Percentiles rank a stretch among this genome's conserved stretches.
phyloP scores from a whole-genome alignment of 208 protist genomes.

The Leishmania tarentolae region DNA sequence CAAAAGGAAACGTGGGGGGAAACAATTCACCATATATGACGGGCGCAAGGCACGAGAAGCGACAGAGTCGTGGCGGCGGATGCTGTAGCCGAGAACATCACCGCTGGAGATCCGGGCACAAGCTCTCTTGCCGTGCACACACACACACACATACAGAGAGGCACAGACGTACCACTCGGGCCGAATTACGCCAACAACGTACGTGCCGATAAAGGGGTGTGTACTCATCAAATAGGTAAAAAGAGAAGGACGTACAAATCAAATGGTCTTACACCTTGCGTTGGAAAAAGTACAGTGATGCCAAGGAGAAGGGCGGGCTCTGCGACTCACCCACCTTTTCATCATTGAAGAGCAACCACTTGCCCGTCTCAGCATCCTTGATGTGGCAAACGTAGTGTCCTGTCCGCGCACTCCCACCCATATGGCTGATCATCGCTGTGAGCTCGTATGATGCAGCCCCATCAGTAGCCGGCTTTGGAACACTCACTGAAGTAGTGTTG shows the following conservation, averaged over 20 bases:
- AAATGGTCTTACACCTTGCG: conserved; percentile 19
- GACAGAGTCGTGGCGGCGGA: neutral
- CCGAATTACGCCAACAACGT: too few relatives aligned
- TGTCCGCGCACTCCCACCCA: conserved; percentile 82
- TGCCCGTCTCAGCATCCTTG: conserved; percentile 57
- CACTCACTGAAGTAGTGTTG: neutral
- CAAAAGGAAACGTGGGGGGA: neutral
- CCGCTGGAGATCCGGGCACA: neutral
- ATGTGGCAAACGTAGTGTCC: conserved; percentile 94
- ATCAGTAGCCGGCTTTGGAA: conserved; percentile 36
- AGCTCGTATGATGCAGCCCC: conserved; percentile 72
- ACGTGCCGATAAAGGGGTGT: neutral
- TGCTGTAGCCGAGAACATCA: neutral
- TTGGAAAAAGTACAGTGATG: conserved; percentile 93
- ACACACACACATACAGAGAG: conserved; percentile 9
- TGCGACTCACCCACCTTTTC: conserved; percentile 91
- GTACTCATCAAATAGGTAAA: neutral
- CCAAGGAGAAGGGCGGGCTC: conserved; percentile 90
- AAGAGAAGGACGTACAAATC: neutral
- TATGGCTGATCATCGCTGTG: conserved; percentile 91
- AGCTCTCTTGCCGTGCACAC: neutral
- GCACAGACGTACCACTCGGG: neutral
- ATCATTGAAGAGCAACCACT: conserved; percentile 97
- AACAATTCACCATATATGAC: neutral
- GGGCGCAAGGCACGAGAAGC: neutral